A percentile compares a stretch with the other conserved stretches of the same genome.
Evolutionary conservation across 441 rosid genomes (phyloP).

Genomic region (Rhodomyrtus psidioides): DNA sequence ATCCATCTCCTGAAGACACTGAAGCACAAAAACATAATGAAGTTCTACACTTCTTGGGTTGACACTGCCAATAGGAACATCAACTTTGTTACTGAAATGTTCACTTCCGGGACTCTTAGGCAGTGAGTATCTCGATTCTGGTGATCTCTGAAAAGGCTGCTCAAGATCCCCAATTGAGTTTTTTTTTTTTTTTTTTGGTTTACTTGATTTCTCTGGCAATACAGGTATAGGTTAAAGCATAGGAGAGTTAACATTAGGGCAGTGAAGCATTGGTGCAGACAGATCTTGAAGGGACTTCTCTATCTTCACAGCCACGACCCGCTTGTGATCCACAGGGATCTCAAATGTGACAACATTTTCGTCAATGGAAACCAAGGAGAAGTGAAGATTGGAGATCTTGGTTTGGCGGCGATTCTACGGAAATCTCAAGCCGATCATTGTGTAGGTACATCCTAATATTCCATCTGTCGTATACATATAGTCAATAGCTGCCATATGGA

Average conservation of each 20-base stretch:
- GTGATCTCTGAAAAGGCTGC: constrained; percentile 3
- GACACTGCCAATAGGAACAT: constrained; percentile 75
- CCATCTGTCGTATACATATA: neutral
- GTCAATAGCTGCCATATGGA: neutral
- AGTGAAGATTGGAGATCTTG: constrained; percentile 97
- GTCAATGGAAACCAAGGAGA: constrained; percentile 96
- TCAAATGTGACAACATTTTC: constrained; percentile 94
- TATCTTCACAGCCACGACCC: constrained; percentile 91
- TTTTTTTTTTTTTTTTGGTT: neutral
- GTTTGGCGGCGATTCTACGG: constrained; percentile 80
- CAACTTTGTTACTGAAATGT: constrained; percentile 92
- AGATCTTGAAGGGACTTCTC: constrained; percentile 75
- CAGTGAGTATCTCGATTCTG: constrained; percentile 45
- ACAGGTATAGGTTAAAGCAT: constrained; percentile 80
- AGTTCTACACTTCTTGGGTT: constrained; percentile 91
- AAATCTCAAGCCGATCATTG: constrained; percentile 85
- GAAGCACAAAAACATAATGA: constrained; percentile 90
- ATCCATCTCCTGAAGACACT: constrained; percentile 89
- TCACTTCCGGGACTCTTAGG: constrained; percentile 96
- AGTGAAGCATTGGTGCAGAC: constrained; percentile 97
- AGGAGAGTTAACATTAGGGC: constrained; percentile 90
- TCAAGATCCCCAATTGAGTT: neutral
- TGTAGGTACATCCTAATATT: constrained; percentile 50
- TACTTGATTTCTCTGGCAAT: neutral
- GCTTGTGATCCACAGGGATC: constrained; percentile 96